Conservation (phyloP, 164 flowering plant genomes). For the Tetrastigma voinierianum region DNA sequence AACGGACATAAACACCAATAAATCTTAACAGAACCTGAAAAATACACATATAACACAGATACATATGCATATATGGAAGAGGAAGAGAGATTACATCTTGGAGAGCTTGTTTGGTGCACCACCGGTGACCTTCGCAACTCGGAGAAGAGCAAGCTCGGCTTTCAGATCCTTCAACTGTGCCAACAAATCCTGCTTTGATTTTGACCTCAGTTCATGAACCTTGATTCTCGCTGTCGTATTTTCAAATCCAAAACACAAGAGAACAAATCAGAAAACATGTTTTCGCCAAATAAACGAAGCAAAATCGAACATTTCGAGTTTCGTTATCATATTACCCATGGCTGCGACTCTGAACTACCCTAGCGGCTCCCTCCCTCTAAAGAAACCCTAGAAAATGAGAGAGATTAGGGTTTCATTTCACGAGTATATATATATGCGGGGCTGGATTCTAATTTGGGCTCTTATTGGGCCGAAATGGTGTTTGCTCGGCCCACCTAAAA, state of each 20-base stretch:
- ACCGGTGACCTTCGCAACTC: slow-evolving; percentile 80
- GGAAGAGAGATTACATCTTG: slow-evolving; percentile 43
- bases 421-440: neutral
- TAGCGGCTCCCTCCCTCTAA: neutral
- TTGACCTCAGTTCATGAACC: slow-evolving; percentile 67
- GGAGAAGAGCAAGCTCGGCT: slow-evolving; percentile 70
- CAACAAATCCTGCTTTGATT: slow-evolving; percentile 52
- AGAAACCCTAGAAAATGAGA: neutral
- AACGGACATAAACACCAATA: neutral
- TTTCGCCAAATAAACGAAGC: too few relatives aligned
- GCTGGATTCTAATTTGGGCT: too few relatives aligned
- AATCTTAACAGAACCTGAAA: neutral
- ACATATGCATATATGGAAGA: neutral
- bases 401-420: neutral
- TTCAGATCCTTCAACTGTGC: slow-evolving; percentile 67
- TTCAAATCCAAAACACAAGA: neutral
- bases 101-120: slow-evolving; percentile 85
- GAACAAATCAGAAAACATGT: neutral
- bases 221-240: slow-evolving; percentile 57
- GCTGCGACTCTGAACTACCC: slow-evolving; percentile 1
- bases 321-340: neutral
- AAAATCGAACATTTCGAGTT: too few relatives aligned
- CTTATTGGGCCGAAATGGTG: too few relatives aligned
- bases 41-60: neutral
- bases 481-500: too few relatives aligned